Conservation (phyloP, 2,329 filamentous ascomycete species). For the Whalleya microplaca region DNA sequence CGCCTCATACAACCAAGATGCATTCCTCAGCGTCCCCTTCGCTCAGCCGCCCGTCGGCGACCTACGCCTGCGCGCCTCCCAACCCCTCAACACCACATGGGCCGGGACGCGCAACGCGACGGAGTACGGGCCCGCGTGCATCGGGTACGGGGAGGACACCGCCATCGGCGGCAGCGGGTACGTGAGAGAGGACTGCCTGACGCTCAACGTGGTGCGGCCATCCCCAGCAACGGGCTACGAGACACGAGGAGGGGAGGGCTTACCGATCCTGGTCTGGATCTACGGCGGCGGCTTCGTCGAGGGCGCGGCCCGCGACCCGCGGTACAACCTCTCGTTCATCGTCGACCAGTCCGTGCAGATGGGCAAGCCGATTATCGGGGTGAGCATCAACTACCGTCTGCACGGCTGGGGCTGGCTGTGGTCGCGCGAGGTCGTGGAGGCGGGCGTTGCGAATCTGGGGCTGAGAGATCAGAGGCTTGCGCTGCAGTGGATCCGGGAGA, state of each 20-base stretch:
- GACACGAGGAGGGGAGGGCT: too few relatives aligned
- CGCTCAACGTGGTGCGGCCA: constrained; percentile 64
- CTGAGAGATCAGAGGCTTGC: too few relatives aligned
- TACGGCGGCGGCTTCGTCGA: too few relatives aligned
- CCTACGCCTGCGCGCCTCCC: constrained; percentile 52
- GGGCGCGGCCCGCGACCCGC: too few relatives aligned
- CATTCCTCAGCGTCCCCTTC: constrained; percentile 55
- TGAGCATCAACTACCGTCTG: too few relatives aligned
- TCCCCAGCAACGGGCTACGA: constrained; percentile 7
- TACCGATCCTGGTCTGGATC: too few relatives aligned
- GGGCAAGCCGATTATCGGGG: too few relatives aligned
- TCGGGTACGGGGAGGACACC: constrained; percentile 49
- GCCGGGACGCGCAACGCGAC: constrained; percentile 45
- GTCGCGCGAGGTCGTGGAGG: too few relatives aligned
- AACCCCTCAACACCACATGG: constrained; percentile 52
- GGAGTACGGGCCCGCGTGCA: constrained; percentile 50
- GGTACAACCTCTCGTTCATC: too few relatives aligned
- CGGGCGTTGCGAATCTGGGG: too few relatives aligned
- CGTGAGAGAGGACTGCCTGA: constrained; percentile 60
- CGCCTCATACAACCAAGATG: constrained; percentile 45
- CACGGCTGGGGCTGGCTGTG: too few relatives aligned
- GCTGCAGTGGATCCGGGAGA: constrained; percentile 46
- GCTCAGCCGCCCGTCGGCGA: constrained; percentile 44
- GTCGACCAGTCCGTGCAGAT: too few relatives aligned
- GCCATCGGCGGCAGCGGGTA: constrained; percentile 1